Evolutionary conservation across 179 eudicot species (phyloP), one percentile per base, ranked within the genome.

Genomic region (Silene vulgaris): DNA sequence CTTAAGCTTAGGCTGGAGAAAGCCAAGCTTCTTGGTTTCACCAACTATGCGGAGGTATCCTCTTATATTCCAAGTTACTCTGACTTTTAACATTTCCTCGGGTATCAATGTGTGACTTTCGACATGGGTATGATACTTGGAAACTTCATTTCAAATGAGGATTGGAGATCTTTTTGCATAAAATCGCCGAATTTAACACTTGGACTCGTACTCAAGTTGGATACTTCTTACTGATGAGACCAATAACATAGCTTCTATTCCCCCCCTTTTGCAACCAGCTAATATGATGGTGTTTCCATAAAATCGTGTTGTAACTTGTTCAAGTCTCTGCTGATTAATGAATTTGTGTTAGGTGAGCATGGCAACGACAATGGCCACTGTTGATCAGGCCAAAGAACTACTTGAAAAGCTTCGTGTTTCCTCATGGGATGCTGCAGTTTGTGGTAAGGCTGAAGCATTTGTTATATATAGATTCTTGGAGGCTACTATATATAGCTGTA

Each of bases 11-110:
- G 78, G 71, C 62, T 74, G 69, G 82, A 74, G 78, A 79, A 73
- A 69, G 78, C 82, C 74, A 74, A 79, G 70, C 70, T 74, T 79
- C 82, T 79, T 79, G 82, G 82, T 19, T 74, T 74, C 78, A 74
- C 32, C 29, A 79, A 74, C 70, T 79, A 79, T 68, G 81, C 81
- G n/a, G 82, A 79, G 82, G 82, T 79, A 59, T 23, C 29, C 28
- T 74, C 65, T 30, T 20, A 48, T 45, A 65, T 35, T 35, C 1
- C 6, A 35, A 35, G 40, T 35, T 35, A 35, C 40, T 35, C 40
- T 0, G 7, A 35, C 7, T 35, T 7, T 35, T 6, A 32, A 35
- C 6, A 6, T 5, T 1, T 35, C 40, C 40, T 35, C 8, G 40
- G 8, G 40, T 35, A 35, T 7, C 40, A 35, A 35, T 35, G 40